phyloP scores from a whole-genome alignment of 176 grass and related monocot species.

The Ensete ventricosum region DNA sequence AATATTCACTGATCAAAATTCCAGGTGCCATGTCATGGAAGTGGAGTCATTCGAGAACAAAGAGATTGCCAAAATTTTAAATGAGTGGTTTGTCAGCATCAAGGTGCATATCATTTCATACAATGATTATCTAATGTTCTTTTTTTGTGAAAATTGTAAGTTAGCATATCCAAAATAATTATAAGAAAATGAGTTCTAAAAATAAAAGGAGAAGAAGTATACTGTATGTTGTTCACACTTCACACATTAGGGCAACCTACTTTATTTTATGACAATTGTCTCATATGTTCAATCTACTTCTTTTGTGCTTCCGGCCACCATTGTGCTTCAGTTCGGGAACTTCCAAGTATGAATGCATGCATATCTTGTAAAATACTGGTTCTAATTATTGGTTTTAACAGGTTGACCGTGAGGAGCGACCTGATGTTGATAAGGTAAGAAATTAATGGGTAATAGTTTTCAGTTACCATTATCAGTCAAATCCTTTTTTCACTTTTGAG shows the following conservation, averaged over 20 bases:
- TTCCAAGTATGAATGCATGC: neutral
- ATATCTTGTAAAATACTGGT: slow-evolving; percentile 9
- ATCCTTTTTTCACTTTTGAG: neutral
- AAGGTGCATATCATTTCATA: slow-evolving; percentile 37
- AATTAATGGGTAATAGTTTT: neutral
- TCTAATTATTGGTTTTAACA: slow-evolving; percentile 66
- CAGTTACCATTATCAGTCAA: neutral
- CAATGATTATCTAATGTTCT: neutral
- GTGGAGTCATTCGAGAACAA: slow-evolving; percentile 94
- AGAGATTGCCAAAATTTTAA: slow-evolving; percentile 76
- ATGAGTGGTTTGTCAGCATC: slow-evolving; percentile 96
- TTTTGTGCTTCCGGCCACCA: neutral
- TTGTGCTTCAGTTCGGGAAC: neutral
- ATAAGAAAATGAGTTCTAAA: neutral
- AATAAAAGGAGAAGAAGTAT: neutral
- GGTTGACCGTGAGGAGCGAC: slow-evolving; percentile 88
- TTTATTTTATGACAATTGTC: neutral
- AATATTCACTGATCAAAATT: neutral
- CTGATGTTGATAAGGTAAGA: slow-evolving; percentile 97
- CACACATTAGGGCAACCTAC: neutral
- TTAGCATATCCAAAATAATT: neutral
- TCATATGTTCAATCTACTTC: neutral
- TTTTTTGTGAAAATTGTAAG: neutral
- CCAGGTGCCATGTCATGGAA: slow-evolving; percentile 97
- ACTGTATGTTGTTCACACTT: neutral